Evolutionary conservation across 345 rosid species (phyloP).

Genomic region (Dimocarpus longan): DNA sequence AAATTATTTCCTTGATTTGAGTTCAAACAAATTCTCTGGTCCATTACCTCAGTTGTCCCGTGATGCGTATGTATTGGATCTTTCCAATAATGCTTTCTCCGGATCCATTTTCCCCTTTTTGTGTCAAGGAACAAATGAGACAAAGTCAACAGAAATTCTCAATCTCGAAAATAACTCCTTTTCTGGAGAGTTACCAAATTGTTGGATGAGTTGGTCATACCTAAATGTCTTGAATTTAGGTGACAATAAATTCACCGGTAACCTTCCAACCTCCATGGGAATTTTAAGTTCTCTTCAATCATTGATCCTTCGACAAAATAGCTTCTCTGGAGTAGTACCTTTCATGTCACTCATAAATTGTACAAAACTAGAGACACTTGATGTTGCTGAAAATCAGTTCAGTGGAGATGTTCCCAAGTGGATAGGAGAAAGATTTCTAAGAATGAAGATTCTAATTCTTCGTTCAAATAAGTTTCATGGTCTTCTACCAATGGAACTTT

Average conservation of each 20-base stretch:
- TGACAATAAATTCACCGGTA: background rate
- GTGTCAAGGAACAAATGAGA: constrained; percentile 8
- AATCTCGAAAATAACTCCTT: background rate
- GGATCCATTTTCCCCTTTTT: constrained; percentile 27
- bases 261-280: constrained; percentile 28
- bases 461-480: constrained; percentile 19
- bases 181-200: background rate
- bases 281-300: constrained; percentile 2
- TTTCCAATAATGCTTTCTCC: constrained; percentile 28
- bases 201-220: no score
- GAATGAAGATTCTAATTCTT: constrained; percentile 2
- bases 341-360: background rate
- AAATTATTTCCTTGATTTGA: no score
- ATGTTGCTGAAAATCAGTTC: background rate
- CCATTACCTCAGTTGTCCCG: no score
- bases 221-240: constrained; percentile 30
- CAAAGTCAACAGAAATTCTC: background rate
- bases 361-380: background rate
- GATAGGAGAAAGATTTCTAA: constrained; percentile 3
- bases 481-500: no score
- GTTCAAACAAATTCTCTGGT: no score
- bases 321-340: background rate
- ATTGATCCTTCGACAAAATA: constrained; percentile 29
- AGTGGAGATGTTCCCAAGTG: constrained; percentile 1
- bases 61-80: background rate